phyloP scores from a whole-genome alignment of 352 stramenopile species.

The Phytophthora syringae region DNA sequence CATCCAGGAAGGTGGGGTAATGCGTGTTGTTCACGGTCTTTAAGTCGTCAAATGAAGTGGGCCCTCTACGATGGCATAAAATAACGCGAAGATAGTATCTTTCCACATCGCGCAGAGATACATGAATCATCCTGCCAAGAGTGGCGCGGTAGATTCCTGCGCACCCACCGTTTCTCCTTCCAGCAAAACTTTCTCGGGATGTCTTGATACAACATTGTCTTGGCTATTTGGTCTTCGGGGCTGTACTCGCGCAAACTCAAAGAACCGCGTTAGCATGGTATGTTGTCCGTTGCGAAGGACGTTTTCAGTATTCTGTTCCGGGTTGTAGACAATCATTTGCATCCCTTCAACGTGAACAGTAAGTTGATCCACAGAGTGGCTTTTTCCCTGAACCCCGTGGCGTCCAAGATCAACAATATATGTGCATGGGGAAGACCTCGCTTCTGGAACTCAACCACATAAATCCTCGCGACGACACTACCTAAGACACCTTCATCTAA shows the following conservation, averaged over 20 bases:
- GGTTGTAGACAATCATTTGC: background rate
- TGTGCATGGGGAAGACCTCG: constrained; percentile 53
- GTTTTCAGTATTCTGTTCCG: background rate
- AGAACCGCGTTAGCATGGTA: constrained; percentile 1
- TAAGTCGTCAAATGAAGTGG: constrained; percentile 31
- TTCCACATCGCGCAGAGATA: constrained; percentile 22
- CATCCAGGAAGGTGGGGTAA: too few species aligned
- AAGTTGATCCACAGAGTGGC: constrained; percentile 18
- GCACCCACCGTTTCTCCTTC: constrained; percentile 13
- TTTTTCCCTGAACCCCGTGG: background rate
- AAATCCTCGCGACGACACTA: too few species aligned
- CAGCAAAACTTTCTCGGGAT: constrained; percentile 18
- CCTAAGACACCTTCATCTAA: too few species aligned
- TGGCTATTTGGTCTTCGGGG: constrained; percentile 5
- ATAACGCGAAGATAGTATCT: constrained; percentile 30
- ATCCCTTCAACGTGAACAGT: constrained; percentile 2
- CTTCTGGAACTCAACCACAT: too few species aligned
- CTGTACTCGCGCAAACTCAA: constrained; percentile 18
- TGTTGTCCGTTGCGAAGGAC: background rate
- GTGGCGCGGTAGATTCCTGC: constrained; percentile 5
- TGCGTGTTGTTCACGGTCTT: constrained; percentile 25
- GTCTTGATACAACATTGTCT: constrained; percentile 23
- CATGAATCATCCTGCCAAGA: constrained; percentile 27
- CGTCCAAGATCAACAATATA: constrained; percentile 52
- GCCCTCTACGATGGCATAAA: constrained; percentile 23